A percentile compares a stretch with the other conserved stretches of the same genome.
Conservation (phyloP, 768 basidiomycete species). For the Naematelia aurantialba region DNA sequence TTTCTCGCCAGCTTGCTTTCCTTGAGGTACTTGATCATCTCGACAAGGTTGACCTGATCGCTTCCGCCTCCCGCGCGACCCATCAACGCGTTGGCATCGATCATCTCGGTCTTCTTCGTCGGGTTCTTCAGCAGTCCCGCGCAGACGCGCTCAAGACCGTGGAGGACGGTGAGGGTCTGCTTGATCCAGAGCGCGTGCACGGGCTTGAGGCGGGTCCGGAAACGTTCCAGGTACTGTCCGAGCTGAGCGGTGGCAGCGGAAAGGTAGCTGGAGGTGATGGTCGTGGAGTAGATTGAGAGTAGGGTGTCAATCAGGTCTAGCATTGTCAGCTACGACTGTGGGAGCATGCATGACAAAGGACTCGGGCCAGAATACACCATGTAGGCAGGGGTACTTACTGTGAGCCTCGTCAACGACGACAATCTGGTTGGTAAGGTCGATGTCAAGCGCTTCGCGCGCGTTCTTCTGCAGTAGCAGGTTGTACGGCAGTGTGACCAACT, state of each 20-base stretch:
- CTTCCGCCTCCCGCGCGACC: slow-evolving; percentile 63
- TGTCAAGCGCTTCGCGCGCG: slow-evolving; percentile 80
- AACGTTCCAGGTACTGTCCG: slow-evolving; percentile 68
- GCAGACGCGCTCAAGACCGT: slow-evolving; percentile 62
- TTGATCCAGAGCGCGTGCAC: slow-evolving; percentile 73
- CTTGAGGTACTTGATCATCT: slow-evolving; percentile 74
- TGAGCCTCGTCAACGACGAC: slow-evolving; percentile 96
- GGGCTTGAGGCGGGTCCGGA: slow-evolving; percentile 70
- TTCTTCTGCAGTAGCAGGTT: slow-evolving; percentile 79
- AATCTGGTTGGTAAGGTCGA: slow-evolving; percentile 76
- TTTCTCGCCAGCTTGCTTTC: slow-evolving; percentile 69
- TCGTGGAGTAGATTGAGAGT: slow-evolving; percentile 74
- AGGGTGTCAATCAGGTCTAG: slow-evolving; percentile 84
- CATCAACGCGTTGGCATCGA: slow-evolving; percentile 66
- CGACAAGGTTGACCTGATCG: slow-evolving; percentile 74
- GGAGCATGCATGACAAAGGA: neutral
- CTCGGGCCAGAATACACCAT: too few relatives aligned
- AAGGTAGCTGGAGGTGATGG: slow-evolving; percentile 61
- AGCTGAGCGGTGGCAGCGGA: slow-evolving; percentile 69
- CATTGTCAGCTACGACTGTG: neutral
- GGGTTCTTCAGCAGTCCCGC: slow-evolving; percentile 24
- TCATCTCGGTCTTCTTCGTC: slow-evolving; percentile 57
- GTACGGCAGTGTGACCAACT: slow-evolving; percentile 92
- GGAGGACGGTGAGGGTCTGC: slow-evolving; percentile 69
- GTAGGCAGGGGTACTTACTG: slow-evolving; percentile 58